Percentiles rank a stretch among this genome's conserved stretches.
These are phyloP conservation scores for Halocafeteria seosinensis DNA, from an alignment of 108 stramenopile species.

Conservation along the genomic window DNA sequence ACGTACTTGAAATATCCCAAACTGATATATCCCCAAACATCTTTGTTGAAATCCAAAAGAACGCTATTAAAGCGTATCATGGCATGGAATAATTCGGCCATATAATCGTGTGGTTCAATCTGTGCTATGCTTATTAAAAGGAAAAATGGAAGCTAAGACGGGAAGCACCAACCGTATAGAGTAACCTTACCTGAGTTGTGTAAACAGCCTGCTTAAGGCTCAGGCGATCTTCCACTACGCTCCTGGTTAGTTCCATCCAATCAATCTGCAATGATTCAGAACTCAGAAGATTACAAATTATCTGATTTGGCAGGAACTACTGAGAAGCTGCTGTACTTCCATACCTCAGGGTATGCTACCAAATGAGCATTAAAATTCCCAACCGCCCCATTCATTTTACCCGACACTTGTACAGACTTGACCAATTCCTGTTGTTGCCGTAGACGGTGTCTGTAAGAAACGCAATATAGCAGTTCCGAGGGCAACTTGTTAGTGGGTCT, in stretches of 20 bases:
- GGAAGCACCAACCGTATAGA: too few species aligned
- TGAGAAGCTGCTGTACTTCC: too few species aligned
- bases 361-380: slow-evolving; percentile 9
- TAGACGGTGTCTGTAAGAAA: slow-evolving; percentile 3
- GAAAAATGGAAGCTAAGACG: too few species aligned
- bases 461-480: too few species aligned
- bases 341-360: slow-evolving; percentile 15
- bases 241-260: slow-evolving; percentile 2
- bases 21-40: slow-evolving; percentile 14
- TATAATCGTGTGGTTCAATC: slow-evolving; percentile 17
- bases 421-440: not conserved
- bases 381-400: slow-evolving; percentile 17
- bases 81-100: slow-evolving; percentile 12
- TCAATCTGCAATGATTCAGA: too few species aligned
- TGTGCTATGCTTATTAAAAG: too few species aligned
- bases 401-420: not conserved
- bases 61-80: slow-evolving; percentile 5
- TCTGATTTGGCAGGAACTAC: too few species aligned
- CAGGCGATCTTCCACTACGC: not conserved
- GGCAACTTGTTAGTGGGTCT: too few species aligned
- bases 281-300: too few species aligned
- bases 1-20: slow-evolving; percentile 13
- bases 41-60: slow-evolving; percentile 9
- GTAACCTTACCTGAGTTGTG: too few species aligned
- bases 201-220: not conserved